phyloP scores from a whole-genome alignment of 2,329 filamentous ascomycete species.

The Colletotrichum shisoi region DNA sequence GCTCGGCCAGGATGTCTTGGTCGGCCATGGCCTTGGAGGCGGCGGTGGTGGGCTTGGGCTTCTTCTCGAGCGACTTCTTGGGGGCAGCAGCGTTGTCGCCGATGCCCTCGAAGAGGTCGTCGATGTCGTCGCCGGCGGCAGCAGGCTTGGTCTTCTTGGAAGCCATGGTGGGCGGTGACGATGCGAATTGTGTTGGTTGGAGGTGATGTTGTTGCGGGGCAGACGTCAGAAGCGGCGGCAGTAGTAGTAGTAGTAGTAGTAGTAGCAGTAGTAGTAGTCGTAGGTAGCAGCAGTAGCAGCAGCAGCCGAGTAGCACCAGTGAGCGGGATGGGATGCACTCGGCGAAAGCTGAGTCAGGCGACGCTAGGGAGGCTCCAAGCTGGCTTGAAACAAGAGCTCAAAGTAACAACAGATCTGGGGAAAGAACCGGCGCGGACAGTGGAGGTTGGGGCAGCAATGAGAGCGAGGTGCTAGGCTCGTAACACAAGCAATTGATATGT shows the following conservation, averaged over 20 bases:
- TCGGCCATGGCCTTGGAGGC: conserved; percentile 60
- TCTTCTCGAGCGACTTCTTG: conserved; percentile 58
- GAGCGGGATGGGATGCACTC: neutral
- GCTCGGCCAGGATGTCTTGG: conserved; percentile 84
- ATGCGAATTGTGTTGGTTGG: conserved; percentile 15
- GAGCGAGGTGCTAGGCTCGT: neutral
- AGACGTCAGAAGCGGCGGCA: conserved; percentile 30
- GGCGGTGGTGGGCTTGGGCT: conserved; percentile 58
- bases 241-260: neutral
- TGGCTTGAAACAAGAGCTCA: conserved; percentile 21
- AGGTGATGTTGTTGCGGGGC: conserved; percentile 31
- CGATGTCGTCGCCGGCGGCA: conserved; percentile 68
- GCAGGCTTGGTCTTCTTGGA: conserved; percentile 66
- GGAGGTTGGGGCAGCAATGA: conserved; percentile 1
- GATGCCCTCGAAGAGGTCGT: conserved; percentile 71
- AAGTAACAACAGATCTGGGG: neutral
- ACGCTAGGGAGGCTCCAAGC: neutral
- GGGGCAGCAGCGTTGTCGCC: conserved; percentile 58
- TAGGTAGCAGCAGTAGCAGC: neutral
- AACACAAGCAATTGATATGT: too few species aligned
- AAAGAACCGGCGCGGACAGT: conserved; percentile 1
- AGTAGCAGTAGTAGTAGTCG: neutral
- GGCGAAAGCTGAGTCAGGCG: conserved; percentile 34
- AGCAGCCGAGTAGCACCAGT: neutral
- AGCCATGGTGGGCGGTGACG: conserved; percentile 57